Base-by-base conservation (phyloP, 768 basidiomycete species). In the Leucocoprinus birnbaumii region DNA sequence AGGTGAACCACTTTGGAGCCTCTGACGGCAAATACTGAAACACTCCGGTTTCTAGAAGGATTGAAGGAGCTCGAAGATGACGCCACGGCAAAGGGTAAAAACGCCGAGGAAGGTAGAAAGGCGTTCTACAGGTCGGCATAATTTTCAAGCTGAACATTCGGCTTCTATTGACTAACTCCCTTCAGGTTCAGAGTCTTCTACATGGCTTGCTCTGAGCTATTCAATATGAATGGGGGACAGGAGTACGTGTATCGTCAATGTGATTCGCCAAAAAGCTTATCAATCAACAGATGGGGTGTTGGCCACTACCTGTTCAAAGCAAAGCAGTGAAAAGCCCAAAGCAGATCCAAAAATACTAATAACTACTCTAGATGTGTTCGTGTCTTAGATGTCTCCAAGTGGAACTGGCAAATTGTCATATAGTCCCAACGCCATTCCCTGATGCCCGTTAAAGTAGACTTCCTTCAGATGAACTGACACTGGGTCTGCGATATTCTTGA, bases 401-500 rank as follows among this genome's bases (percentile, higher is more conserved):
- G 52, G 43, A 35, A 53, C 24, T 18, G 41, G 24, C 26, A 27
- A 48, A 18, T 37, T 48, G 26, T 55, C 54, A 49, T 55, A 55
- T 14, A 49, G 35, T 8, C 38, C 54, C 19, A 55, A 24, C n/a
- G 47, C 16, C 54, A 55, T 49, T 16, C 54, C 54, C 19, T 48
- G 47, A 22, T 55, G 54, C 10, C 54, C 47, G n/a, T 40, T 42
- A 35, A 55, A 34, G 63, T 81, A 80, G 14, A 70, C 69, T 48
- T 80, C 79, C 60, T 71, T 74, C 56, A 80, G 59, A 24, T 76
- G 73, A 25, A 68, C 67, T 4, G 79, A 77, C 49, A 80, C 67
- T 1, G 91, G 94, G 68, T 95, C 89, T 48, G 92, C 81, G 19
- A 87, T 78, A 42, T 79, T 87, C 52, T 89, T 77, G 42, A 98